Conservation (phyloP, 345 rosid genomes). For the Punica granatum region DNA sequence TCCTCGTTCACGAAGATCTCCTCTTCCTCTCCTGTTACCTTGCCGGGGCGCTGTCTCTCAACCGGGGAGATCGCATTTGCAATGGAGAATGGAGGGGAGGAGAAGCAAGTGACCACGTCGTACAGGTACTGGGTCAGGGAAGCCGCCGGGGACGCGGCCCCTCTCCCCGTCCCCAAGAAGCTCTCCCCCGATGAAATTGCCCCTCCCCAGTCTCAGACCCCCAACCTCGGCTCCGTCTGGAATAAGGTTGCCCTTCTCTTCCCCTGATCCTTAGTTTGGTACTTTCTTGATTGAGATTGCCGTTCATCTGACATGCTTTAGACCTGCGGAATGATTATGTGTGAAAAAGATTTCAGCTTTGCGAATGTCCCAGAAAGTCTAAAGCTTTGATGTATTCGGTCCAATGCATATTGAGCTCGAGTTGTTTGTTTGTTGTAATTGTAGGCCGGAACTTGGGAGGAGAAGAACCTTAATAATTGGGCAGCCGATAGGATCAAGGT, state of each 20-base stretch:
- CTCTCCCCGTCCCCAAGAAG: conserved; percentile 64
- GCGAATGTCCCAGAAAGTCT: background rate
- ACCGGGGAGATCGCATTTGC: background rate
- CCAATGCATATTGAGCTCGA: background rate
- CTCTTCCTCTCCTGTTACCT: background rate
- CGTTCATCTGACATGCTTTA: background rate
- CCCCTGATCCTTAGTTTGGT: background rate
- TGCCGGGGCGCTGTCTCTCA: background rate
- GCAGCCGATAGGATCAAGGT: conserved; percentile 74
- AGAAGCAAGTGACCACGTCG: conserved; percentile 35
- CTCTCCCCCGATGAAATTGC: conserved; percentile 34
- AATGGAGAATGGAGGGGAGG: conserved; percentile 37
- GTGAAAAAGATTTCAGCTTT: background rate
- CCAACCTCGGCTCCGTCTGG: conserved; percentile 80
- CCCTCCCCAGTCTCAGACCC: conserved; percentile 19
- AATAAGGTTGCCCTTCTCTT: conserved; percentile 37
- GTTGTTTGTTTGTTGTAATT: background rate
- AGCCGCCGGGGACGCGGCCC: conserved; percentile 63
- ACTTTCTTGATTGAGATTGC: background rate
- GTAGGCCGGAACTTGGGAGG: conserved; percentile 99
- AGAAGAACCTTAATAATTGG: conserved; percentile 82
- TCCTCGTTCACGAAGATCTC: background rate
- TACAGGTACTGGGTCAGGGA: conserved; percentile 92
- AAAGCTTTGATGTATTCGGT: background rate
- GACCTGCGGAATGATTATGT: no score